Evolutionary conservation across 2,329 filamentous ascomycete species (phyloP).

Genomic region (Arthrobotrys musiformis): DNA sequence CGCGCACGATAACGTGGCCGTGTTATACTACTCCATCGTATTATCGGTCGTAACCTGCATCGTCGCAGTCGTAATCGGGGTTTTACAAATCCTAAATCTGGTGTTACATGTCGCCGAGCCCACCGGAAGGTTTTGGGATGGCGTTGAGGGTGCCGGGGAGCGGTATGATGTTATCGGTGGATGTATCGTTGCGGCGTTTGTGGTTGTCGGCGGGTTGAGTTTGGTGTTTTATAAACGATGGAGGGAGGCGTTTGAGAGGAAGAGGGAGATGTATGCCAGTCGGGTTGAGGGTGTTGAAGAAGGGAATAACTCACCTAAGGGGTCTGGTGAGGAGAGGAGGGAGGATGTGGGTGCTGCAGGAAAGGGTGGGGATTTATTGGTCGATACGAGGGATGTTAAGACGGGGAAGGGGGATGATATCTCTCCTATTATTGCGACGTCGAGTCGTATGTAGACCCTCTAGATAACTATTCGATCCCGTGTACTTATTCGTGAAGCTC

Average conservation of each 20-base stretch:
- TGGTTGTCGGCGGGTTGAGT: conserved; percentile 78
- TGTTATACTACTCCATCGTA: conserved; percentile 92
- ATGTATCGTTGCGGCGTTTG: conserved; percentile 83
- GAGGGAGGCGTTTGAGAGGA: conserved; percentile 70
- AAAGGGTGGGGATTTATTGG: neutral
- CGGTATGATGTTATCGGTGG: conserved; percentile 88
- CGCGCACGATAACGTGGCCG: conserved; percentile 83
- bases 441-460: conserved; percentile 35
- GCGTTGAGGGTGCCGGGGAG: conserved; percentile 78
- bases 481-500: neutral
- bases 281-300: neutral
- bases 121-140: conserved; percentile 81
- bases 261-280: conserved; percentile 42
- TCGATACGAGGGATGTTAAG: conserved; percentile 15
- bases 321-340: neutral
- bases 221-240: conserved; percentile 82
- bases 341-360: neutral
- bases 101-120: conserved; percentile 80
- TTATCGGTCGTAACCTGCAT: conserved; percentile 84
- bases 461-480: too few species aligned
- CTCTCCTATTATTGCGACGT: conserved; percentile 24
- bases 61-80: conserved; percentile 85
- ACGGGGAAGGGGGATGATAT: conserved; percentile 18
- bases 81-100: conserved; percentile 83
- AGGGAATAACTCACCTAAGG: neutral